Conservation (phyloP, 345 rosid species). For the Ricinus communis region DNA sequence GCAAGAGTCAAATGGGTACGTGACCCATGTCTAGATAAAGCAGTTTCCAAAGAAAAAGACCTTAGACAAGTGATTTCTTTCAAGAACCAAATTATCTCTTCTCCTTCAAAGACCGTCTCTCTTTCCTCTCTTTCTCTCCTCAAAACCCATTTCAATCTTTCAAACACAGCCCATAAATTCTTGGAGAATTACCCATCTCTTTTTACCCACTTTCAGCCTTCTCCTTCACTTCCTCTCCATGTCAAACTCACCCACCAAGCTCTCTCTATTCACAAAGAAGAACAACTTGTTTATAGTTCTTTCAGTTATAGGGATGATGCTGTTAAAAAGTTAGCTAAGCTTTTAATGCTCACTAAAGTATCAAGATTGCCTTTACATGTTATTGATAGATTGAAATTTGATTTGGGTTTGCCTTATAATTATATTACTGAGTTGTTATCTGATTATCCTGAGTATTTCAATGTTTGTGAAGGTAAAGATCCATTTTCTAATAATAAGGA, state of each 20-base stretch:
- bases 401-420: slow-evolving; percentile 72
- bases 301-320: slow-evolving; percentile 31
- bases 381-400: slow-evolving; percentile 59
- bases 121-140: slow-evolving; percentile 61
- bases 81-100: slow-evolving; percentile 58
- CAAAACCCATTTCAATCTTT: slow-evolving; percentile 53
- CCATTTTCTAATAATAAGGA: slow-evolving; percentile 29
- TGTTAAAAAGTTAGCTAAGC: slow-evolving; percentile 50
- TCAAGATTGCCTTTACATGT: slow-evolving; percentile 50
- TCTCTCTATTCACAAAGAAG: slow-evolving; percentile 53
- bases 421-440: slow-evolving; percentile 52
- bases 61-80: slow-evolving; percentile 55
- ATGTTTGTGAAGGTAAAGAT: slow-evolving; percentile 39
- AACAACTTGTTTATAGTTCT: slow-evolving; percentile 41
- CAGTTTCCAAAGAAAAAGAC: slow-evolving; percentile 57
- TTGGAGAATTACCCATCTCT: slow-evolving; percentile 47
- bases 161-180: slow-evolving; percentile 40
- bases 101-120: slow-evolving; percentile 57
- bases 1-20: slow-evolving; percentile 73
- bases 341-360: slow-evolving; percentile 60
- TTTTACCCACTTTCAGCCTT: slow-evolving; percentile 66
- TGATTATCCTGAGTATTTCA: slow-evolving; percentile 74
- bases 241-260: slow-evolving; percentile 59
- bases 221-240: slow-evolving; percentile 62
- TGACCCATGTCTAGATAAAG: slow-evolving; percentile 59